Base-by-base conservation (phyloP, 2,329 filamentous ascomycete genomes). In the Sporothrix curviconia region DNA sequence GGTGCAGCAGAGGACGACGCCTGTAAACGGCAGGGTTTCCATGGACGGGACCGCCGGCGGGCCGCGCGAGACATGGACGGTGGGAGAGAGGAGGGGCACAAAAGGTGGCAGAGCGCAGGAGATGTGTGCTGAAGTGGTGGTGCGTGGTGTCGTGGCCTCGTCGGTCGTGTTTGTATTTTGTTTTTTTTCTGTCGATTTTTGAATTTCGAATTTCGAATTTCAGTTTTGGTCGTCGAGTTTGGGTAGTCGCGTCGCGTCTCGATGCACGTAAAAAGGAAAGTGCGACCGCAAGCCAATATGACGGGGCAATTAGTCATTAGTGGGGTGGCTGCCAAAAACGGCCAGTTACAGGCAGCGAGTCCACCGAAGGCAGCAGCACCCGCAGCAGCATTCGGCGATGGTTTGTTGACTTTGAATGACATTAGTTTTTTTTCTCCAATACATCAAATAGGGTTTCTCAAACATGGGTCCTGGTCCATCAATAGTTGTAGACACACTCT, bases 1-100 rank as follows among this genome's bases (percentile, higher is more conserved):
- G 52, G 91, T 96, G 74, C 90, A 95, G 78, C 91, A 96, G 64
- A 96, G 78, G 60, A 94, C 82, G 55, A 90, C 81, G 64, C 87
- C 87, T 62, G 77, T 76, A 64, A 92, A 81, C 14, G 59, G 59
- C 60, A 56, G 55, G 24, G 65, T 62, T 46, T 66, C 63, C 66
- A 67, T 67, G 55, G 55, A 40, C 54, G 34, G 28, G 55, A 54
- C 42, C 49, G 56, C 46, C 22, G 32, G 30, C 11, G 11, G 14
- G 28, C 44, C 43, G 28, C 28, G 36, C 32, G 28, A 50, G 57
- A 56, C 61, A 62, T 62, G 61, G 59, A 25, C 37, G 49, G 22
- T 28, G 34, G 9, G 6, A 22, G 32, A n/a, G 2, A 9, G 19
- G 19, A 25, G 32, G 9, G 12, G n/a, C n/a, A n/a, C n/a, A n/a